Conservation (phyloP, 495 filamentous ascomycete genomes). For the Talaromyces proteolyticus region DNA sequence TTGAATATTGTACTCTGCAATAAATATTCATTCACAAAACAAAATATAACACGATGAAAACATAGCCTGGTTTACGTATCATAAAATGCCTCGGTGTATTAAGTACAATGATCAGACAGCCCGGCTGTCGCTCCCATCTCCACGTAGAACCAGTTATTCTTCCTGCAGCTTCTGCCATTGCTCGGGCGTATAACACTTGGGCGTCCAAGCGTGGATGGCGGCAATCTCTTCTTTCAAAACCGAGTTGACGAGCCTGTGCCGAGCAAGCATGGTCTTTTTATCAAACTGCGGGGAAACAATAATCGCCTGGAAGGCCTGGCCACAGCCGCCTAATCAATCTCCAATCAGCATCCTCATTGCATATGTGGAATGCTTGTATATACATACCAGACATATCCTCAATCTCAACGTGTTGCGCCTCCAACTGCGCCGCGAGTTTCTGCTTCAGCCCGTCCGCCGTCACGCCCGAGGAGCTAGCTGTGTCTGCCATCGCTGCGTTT, state of each 20-base stretch:
- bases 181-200: conserved; percentile 92
- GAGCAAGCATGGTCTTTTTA: conserved; percentile 79
- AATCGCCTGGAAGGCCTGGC: conserved; percentile 87
- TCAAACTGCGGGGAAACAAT: conserved; percentile 86
- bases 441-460: conserved; percentile 62
- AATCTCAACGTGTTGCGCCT: conserved; percentile 83
- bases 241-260: conserved; percentile 84
- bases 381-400: conserved; percentile 83
- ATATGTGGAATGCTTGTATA: not conserved
- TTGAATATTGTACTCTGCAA: not conserved
- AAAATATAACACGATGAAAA: too few species aligned
- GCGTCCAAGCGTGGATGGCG: conserved; percentile 96
- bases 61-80: too few species aligned
- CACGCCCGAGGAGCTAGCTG: conserved; percentile 53
- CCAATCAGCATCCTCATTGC: not conserved
- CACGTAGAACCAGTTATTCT: conserved; percentile 9
- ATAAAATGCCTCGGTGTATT: too few species aligned
- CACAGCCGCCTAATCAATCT: conserved; percentile 79
- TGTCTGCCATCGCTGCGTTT: conserved; percentile 42
- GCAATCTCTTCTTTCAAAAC: conserved; percentile 89
- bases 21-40: conserved; percentile 3
- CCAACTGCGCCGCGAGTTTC: conserved; percentile 66
- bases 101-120: not conserved
- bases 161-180: conserved; percentile 76
- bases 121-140: not conserved